Evolutionary conservation across 2,329 filamentous ascomycete species (phyloP).

Genomic region (Plectosphaerella plurivora): DNA sequence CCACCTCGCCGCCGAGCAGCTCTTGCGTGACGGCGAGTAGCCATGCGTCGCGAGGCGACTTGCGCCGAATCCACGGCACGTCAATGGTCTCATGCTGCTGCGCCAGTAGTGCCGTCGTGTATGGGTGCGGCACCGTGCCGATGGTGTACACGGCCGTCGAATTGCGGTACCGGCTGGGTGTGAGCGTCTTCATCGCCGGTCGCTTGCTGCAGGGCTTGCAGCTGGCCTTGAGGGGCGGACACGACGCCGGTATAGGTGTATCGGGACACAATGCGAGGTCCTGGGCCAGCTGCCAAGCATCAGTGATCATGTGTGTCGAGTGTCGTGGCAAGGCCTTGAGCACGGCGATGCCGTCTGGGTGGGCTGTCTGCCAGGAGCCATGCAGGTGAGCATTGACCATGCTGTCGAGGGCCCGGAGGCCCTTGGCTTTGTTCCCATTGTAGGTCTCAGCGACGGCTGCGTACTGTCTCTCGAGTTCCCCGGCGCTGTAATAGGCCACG

Average conservation of each 20-base stretch:
- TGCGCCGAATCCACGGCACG: conserved; percentile 59
- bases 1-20: conserved; percentile 59
- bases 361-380: conserved; percentile 75
- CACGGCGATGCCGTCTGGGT: conserved; percentile 72
- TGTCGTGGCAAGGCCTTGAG: conserved; percentile 74
- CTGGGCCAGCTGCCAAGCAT: conserved; percentile 67
- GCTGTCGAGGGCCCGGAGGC: conserved; percentile 61
- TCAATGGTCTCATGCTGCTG: conserved; percentile 58
- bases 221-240: conserved; percentile 73
- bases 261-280: conserved; percentile 72
- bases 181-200: conserved; percentile 62
- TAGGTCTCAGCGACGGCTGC: conserved; percentile 61
- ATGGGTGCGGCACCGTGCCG: conserved; percentile 85
- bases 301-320: conserved; percentile 67
- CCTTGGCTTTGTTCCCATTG: conserved; percentile 49
- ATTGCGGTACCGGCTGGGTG: conserved; percentile 66
- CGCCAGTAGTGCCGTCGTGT: conserved; percentile 70
- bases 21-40: conserved; percentile 66
- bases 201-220: conserved; percentile 71
- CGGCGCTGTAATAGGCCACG: conserved; percentile 73
- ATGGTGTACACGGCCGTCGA: conserved; percentile 71
- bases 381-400: conserved; percentile 86
- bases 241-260: conserved; percentile 69
- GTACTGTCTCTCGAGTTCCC: conserved; percentile 62
- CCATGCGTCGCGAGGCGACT: conserved; percentile 75